These are phyloP conservation scores for Nematocida sp. DNA, from an alignment of 371 early-diverging fungal species.

Conservation along the genomic window DNA sequence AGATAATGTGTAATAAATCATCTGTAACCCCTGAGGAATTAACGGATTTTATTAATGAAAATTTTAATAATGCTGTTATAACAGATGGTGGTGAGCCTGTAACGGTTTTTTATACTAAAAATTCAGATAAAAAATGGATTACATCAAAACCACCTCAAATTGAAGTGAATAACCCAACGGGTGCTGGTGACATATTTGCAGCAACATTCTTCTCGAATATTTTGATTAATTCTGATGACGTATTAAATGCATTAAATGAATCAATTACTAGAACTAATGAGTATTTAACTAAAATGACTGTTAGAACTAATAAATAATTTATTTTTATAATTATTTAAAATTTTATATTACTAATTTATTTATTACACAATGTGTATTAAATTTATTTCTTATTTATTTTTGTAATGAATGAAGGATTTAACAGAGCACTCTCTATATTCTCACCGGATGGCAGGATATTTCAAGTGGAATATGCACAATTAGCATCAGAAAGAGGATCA, in stretches of 20 bases:
- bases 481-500: slow-evolving; percentile 93
- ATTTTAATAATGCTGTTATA: slow-evolving; percentile 14
- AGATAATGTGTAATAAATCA: background rate
- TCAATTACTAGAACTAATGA: background rate
- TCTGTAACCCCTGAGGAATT: slow-evolving; percentile 6
- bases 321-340: background rate
- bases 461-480: slow-evolving; percentile 99
- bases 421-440: slow-evolving; percentile 86
- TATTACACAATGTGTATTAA: slow-evolving; percentile 2
- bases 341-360: background rate
- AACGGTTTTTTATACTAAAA: slow-evolving; percentile 4
- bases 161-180: slow-evolving; percentile 42
- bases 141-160: slow-evolving; percentile 10
- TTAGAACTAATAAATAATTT: too few relatives aligned
- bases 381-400: slow-evolving; percentile 48
- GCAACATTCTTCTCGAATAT: slow-evolving; percentile 35
- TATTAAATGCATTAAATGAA: slow-evolving; percentile 3
- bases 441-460: slow-evolving; percentile 98
- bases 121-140: background rate
- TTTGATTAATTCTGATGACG: background rate
- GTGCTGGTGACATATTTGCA: slow-evolving; percentile 55
- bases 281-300: slow-evolving; percentile 1
- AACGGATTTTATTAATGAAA: background rate
- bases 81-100: slow-evolving; percentile 8
- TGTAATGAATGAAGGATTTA: slow-evolving; percentile 60